These are phyloP conservation scores for Silene uniflora DNA, from an alignment of 148 eudicot species.

Conservation along the genomic window DNA sequence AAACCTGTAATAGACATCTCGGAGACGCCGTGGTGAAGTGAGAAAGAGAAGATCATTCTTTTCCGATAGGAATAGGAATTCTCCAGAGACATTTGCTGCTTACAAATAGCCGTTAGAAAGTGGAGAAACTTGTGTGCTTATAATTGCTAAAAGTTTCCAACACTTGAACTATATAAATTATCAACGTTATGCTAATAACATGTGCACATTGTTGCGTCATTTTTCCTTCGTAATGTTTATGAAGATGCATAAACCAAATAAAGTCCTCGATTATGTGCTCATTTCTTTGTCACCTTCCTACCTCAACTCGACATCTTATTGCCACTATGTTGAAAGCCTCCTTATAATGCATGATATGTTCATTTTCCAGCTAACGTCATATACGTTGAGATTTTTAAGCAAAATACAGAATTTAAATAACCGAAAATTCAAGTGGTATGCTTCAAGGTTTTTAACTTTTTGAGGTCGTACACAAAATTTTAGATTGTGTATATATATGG, in stretches of 20 bases:
- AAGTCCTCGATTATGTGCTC: conserved; percentile 14
- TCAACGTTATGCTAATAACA: neutral
- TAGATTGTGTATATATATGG: too few relatives aligned
- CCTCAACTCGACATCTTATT: conserved; percentile 3
- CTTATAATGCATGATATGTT: too few relatives aligned
- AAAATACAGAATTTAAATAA: too few relatives aligned
- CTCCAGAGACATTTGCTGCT: neutral
- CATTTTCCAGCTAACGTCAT: too few relatives aligned
- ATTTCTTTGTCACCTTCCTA: conserved; percentile 11
- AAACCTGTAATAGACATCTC: neutral
- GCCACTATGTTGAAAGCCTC: conserved; percentile 10
- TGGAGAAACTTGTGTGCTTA: neutral
- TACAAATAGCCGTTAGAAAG: neutral
- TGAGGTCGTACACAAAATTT: too few relatives aligned
- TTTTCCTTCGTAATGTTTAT: neutral
- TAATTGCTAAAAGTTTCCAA: neutral
- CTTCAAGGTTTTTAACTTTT: too few relatives aligned
- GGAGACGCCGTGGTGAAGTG: neutral
- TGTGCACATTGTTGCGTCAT: conserved; percentile 23
- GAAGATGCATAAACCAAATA: neutral
- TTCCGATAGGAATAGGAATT: neutral
- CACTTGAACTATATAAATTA: neutral
- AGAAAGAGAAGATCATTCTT: neutral
- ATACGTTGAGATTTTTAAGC: too few relatives aligned
- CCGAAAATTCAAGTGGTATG: too few relatives aligned